Percentiles rank a stretch among this genome's conserved stretches.
Conservation (phyloP, 306 rosid genomes). For the Pachyrhizus erosus region DNA sequence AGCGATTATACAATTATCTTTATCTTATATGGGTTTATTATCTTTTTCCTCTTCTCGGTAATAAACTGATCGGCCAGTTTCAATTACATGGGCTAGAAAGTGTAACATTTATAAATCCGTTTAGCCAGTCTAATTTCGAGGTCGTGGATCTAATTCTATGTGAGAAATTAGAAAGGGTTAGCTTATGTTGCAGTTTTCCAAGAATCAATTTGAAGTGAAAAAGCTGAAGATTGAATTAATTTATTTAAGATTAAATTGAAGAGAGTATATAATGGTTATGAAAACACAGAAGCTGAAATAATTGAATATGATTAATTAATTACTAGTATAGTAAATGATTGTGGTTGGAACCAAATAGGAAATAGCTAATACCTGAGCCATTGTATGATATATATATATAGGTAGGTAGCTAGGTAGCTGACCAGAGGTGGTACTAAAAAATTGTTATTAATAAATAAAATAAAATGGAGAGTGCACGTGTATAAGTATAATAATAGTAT, state of each 20-base stretch:
- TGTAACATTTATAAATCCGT: neutral
- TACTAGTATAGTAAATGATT: constrained; percentile 36
- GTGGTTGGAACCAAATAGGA: constrained; percentile 33
- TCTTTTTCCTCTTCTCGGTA: neutral
- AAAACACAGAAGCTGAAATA: neutral
- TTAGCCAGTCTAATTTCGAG: neutral
- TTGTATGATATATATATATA: neutral
- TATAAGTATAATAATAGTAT: neutral
- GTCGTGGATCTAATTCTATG: neutral
- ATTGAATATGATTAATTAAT: neutral
- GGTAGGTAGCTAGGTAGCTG: constrained; percentile 11
- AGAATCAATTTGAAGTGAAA: neutral
- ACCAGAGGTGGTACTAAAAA: neutral
- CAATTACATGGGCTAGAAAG: too few species aligned
- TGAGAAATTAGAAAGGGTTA: too few species aligned
- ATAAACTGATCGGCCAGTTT: neutral
- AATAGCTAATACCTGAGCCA: neutral
- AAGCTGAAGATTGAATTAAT: neutral
- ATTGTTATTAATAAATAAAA: neutral
- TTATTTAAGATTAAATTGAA: too few species aligned
- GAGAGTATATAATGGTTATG: too few species aligned
- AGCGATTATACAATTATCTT: neutral
- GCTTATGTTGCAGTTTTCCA: too few species aligned
- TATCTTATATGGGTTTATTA: too few species aligned
- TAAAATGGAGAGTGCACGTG: constrained; percentile 29